Base-by-base conservation (phyloP, 306 rosid species). In the Castanopsis chinensis region DNA sequence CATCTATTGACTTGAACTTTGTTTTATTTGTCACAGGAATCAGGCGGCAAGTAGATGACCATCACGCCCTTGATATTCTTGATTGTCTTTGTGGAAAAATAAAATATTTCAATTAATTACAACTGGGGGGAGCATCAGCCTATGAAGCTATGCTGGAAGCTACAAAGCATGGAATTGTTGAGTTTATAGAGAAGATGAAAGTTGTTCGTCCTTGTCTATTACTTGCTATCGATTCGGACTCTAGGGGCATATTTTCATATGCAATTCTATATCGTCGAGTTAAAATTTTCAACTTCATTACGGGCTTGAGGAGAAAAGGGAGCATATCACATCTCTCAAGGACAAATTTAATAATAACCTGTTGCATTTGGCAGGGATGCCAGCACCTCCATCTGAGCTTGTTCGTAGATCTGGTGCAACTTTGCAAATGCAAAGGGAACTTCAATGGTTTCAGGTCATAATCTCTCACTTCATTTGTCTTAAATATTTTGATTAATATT, bases 291-390 rank as follows among this genome's bases (percentile, higher is more conserved):
- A 56, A 74, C 53, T 67, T 30, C 32, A 32, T 74, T 10, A 54
- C 8, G 30, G 11, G 0, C 35, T 57, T 15, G 23, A 57, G 18
- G 77, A 32, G 30, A 27, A 3, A 5, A 43, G 53, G 21, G 30
- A 57, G 20, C 53, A 30, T 3, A 54, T 74, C 8, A 57, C 37
- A 15, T 57, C 77, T 35, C 30, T 53, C n/a, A n/a, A 79, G 19
- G 85, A 82, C 41, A 83, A 73, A 49, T 65, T 86, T 14, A 74
- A 74, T 21, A 85, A 87, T 72, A 72, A 85, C 60, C 67, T 89
- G 77, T 84, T 89, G 77, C 90, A 88, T 77, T 43, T 74, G 68
- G 90, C 89, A 23, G 92, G 88, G 83, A 88, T 73, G 82, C 71
- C 79, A 52, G 65, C 71, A 41, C 78, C 85, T 72, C 71, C 60